A percentile compares a stretch with the other conserved stretches of the same genome.
Evolutionary conservation across 2,329 filamentous ascomycete species (phyloP).

Genomic region (Rhinocladiella mackenziei): DNA sequence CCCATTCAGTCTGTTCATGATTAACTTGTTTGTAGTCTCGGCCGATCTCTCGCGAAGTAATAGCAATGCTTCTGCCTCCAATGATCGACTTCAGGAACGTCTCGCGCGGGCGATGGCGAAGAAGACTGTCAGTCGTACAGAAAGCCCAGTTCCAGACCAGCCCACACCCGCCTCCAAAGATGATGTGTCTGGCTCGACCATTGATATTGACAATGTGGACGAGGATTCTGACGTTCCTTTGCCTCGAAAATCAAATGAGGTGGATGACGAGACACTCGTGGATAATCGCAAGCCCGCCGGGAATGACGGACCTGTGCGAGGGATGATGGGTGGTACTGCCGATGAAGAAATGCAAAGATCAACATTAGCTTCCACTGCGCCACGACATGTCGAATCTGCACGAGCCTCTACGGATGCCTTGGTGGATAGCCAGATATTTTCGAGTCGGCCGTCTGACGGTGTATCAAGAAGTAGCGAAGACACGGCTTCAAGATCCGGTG

Average conservation of each 20-base stretch:
- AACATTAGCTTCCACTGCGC: neutral
- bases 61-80: conserved; percentile 59
- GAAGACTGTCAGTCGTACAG: conserved; percentile 52
- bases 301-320: too few relatives aligned
- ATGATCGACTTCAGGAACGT: conserved; percentile 82
- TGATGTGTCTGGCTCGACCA: conserved; percentile 26
- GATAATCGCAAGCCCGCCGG: too few relatives aligned
- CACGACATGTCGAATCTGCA: conserved; percentile 2
- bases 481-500: neutral
- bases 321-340: too few relatives aligned
- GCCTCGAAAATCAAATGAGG: too few relatives aligned
- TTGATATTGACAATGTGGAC: conserved; percentile 1
- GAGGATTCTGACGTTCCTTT: neutral
- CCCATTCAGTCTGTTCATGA: conserved; percentile 50
- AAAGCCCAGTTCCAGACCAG: conserved; percentile 41
- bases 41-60: conserved; percentile 57
- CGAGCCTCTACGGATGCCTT: conserved; percentile 6
- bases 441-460: conserved; percentile 37
- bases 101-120: conserved; percentile 82
- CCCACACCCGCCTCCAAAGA: conserved; percentile 48
- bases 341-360: neutral
- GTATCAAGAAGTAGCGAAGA: conserved; percentile 28
- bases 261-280: neutral
- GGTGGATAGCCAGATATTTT: conserved; percentile 1
- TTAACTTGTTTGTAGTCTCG: conserved; percentile 26